Evolutionary conservation across 2,329 filamentous ascomycete genomes (phyloP).

Genomic region (Venturia effusa): DNA sequence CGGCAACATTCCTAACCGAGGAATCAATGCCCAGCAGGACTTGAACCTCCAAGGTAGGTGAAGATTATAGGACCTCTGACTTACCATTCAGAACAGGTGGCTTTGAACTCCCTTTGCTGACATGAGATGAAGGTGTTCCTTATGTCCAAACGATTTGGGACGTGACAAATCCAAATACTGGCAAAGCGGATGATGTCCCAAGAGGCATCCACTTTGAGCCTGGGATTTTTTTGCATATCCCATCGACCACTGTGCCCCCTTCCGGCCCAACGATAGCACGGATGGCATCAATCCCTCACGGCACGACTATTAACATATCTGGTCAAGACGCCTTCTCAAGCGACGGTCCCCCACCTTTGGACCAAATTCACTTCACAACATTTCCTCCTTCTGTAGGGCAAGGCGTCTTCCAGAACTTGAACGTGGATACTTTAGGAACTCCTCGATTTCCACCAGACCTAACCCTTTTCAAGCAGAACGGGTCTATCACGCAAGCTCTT

Average conservation of each 20-base stretch:
- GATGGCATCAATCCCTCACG: constrained; percentile 35
- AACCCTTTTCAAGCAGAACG: neutral
- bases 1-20: constrained; percentile 29
- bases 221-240: constrained; percentile 31
- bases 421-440: neutral
- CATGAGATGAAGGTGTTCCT: neutral
- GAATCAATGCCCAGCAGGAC: constrained; percentile 21
- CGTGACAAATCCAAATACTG: neutral
- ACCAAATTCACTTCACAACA: neutral
- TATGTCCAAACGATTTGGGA: constrained; percentile 3
- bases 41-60: neutral
- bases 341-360: neutral
- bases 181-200: constrained; percentile 18
- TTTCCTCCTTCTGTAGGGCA: neutral
- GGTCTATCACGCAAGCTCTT: neutral
- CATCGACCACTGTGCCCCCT: constrained; percentile 13
- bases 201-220: constrained; percentile 31
- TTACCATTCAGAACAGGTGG: neutral
- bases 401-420: neutral
- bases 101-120: constrained; percentile 18
- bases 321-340: neutral
- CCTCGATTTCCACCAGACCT: neutral
- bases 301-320: constrained; percentile 31
- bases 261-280: constrained; percentile 15
- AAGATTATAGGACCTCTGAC: neutral